Evolutionary conservation across 176 grass and related monocot genomes (phyloP), one percentile per base, ranked within the genome.

Genomic region (Musa troglodytarum): DNA sequence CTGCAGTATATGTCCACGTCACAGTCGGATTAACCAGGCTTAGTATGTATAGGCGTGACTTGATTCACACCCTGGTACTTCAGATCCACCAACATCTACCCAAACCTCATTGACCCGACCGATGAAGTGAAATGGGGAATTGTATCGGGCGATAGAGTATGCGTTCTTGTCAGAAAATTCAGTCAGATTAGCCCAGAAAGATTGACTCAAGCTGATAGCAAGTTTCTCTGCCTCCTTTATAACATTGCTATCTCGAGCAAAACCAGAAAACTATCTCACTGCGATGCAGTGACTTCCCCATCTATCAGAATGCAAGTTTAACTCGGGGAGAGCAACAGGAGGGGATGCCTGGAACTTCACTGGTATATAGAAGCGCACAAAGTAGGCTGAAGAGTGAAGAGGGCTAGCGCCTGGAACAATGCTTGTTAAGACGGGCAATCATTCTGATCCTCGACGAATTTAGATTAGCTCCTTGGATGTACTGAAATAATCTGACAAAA

Each of bases 401-500:
- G 89, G 82, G 58, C 85, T 87, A 57, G 83, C 56, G 9, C 76
- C 81, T 69, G 89, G 81, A 28, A 96, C 89, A 34, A 90, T 72
- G 59, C 89, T 96, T 8, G 93, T 92, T 0, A 92, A 65, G 29
- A 96, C 53, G 93, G 21, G 76, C 86, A 49, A 87, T 96, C 93
- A 96, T 92, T 25, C 89, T 85, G 78, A 92, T 83, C 79, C 93
- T 82, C 13, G 93, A 88, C 9, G 87, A 96, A 70, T 96, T 90
- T 20, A 96, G 85, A 76, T 96, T 96, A 50, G 89, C 89, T 20
- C 89, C 89, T 88, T 92, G 88, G 54, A 92, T 81, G 87, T 91
- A 96, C 51, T 96, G 93, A 76, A 90, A 96, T 73, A 96, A 83
- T 73, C 93, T 92, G 80, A 25, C 11, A 78, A 51, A 64, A 82